phyloP scores from a whole-genome alignment of 2,329 filamentous ascomycete genomes.

The Microsporum ferrugineum region DNA sequence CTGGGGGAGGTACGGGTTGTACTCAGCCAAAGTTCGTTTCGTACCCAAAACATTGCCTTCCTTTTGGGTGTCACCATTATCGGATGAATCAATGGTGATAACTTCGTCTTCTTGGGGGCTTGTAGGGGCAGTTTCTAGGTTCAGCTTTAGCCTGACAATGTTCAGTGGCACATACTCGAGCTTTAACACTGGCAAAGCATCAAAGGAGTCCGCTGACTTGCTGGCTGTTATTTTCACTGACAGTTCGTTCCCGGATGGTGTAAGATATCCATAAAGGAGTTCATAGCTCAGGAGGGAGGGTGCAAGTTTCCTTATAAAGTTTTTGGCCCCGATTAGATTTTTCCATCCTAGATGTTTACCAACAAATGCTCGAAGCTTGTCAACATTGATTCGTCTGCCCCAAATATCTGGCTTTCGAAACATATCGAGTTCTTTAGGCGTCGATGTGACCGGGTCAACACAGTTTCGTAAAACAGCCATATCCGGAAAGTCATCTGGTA shows the following conservation, averaged over 20 bases:
- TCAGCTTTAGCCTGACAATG: conserved; percentile 66
- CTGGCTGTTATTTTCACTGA: conserved; percentile 52
- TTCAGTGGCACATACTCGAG: conserved; percentile 65
- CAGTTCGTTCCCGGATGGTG: conserved; percentile 29
- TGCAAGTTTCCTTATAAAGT: conserved; percentile 70
- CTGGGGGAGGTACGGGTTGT: conserved; percentile 55
- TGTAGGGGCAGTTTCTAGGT: conserved; percentile 41
- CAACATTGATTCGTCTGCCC: conserved; percentile 53
- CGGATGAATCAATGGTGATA: conserved; percentile 22
- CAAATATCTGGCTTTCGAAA: conserved; percentile 47
- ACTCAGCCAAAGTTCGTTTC: conserved; percentile 27
- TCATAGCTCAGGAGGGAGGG: conserved; percentile 60
- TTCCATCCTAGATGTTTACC: conserved; percentile 79
- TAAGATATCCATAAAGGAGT: conserved; percentile 29
- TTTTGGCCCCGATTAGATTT: conserved; percentile 63
- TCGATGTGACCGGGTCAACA: conserved; percentile 72
- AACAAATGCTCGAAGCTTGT: conserved; percentile 60
- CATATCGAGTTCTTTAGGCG: conserved; percentile 43
- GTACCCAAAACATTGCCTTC: conserved; percentile 16
- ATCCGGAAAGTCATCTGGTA: conserved; percentile 74
- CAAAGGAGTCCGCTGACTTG: conserved; percentile 61
- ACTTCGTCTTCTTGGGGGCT: conserved; percentile 3
- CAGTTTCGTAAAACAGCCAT: conserved; percentile 73
- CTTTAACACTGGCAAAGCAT: conserved; percentile 64
- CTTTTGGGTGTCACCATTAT: conserved; percentile 22